Evolutionary conservation across 2,329 filamentous ascomycete genomes (phyloP).

Genomic region (Diaporthe humulicola): DNA sequence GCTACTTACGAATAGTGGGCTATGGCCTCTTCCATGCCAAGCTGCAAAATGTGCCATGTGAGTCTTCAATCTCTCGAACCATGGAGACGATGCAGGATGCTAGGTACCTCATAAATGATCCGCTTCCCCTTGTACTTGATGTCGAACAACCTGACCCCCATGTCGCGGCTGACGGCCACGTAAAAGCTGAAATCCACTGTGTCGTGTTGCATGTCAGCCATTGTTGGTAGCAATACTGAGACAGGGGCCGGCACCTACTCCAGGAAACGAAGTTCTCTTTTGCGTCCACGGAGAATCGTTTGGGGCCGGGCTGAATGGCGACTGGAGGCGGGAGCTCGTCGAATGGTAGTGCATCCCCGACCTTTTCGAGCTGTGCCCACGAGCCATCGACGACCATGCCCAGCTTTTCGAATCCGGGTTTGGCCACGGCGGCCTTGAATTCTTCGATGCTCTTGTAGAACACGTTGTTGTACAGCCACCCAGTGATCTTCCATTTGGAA

Average conservation of each 20-base stretch:
- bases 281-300: constrained; percentile 50
- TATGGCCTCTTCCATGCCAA: constrained; percentile 6
- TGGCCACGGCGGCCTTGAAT: constrained; percentile 52
- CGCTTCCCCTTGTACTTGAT: constrained; percentile 63
- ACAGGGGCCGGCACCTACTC: not conserved
- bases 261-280: constrained; percentile 7
- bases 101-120: constrained; percentile 63
- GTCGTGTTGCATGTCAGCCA: not conserved
- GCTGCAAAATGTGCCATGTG: constrained; percentile 55
- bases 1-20: not conserved
- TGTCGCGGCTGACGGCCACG: not conserved
- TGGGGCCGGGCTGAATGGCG: constrained; percentile 52
- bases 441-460: constrained; percentile 52
- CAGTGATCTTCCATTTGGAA: constrained; percentile 56
- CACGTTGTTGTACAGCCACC: constrained; percentile 56
- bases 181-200: constrained; percentile 22
- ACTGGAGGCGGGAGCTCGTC: constrained; percentile 46
- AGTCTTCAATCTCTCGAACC: constrained; percentile 53
- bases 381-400: constrained; percentile 42
- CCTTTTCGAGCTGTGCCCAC: constrained; percentile 42
- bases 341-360: constrained; percentile 48
- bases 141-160: constrained; percentile 62
- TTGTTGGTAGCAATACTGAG: too few species aligned
- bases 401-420: not conserved
- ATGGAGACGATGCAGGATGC: constrained; percentile 49